Evolutionary conservation across 148 eudicot species (phyloP).

Genomic region (Limonium bicolor): DNA sequence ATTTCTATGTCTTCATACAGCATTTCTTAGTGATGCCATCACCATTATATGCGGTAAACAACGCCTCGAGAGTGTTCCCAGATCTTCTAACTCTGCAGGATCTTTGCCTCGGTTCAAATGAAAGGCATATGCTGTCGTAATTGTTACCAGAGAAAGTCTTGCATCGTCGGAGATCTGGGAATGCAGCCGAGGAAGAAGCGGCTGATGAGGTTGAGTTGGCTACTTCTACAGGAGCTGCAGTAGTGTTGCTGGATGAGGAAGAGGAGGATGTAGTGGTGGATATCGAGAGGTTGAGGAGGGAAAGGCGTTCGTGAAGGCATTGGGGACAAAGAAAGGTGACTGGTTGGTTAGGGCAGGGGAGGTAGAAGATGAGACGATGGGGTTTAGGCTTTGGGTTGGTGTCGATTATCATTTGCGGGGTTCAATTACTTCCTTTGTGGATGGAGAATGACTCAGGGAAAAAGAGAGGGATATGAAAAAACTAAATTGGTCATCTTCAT

Average conservation of each 20-base stretch:
- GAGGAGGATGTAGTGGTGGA: too few species aligned
- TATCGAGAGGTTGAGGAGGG: conserved; percentile 39
- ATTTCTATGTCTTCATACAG: conserved; percentile 32
- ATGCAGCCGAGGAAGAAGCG: conserved; percentile 2
- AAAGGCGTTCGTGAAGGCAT: conserved; percentile 77
- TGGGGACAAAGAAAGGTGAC: conserved; percentile 63
- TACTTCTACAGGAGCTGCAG: too few species aligned
- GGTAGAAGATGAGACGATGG: conserved; percentile 54
- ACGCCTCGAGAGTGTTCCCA: conserved; percentile 24
- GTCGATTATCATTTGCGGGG: too few species aligned
- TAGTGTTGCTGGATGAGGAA: conserved; percentile 8
- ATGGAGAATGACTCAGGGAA: too few species aligned
- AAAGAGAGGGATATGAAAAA: too few species aligned
- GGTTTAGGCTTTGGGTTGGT: conserved; percentile 17
- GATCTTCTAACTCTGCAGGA: conserved; percentile 61
- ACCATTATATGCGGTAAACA: conserved; percentile 34
- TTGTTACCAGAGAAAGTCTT: conserved; percentile 35
- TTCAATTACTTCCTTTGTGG: too few species aligned
- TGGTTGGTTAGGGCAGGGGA: conserved; percentile 64
- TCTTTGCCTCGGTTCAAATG: conserved; percentile 38
- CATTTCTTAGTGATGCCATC: conserved; percentile 1
- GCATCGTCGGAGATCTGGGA: conserved; percentile 64
- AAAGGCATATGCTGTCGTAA: conserved; percentile 15
- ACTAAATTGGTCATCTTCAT: too few species aligned
- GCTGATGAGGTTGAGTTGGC: not conserved